Evolutionary conservation across 495 filamentous ascomycete genomes (phyloP).

Genomic region (Penicillium paxilli): DNA sequence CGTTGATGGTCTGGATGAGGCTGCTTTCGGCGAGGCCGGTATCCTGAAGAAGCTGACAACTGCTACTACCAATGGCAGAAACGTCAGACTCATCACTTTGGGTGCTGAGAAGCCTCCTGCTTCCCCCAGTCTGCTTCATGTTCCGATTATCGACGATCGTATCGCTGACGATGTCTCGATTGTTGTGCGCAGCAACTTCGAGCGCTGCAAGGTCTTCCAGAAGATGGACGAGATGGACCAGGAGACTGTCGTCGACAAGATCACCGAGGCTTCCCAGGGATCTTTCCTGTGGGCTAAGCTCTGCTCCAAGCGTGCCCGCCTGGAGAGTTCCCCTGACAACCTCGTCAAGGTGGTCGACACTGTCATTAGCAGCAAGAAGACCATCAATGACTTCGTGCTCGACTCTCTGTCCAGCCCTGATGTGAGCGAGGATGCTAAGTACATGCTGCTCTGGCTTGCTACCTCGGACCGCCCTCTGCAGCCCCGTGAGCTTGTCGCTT

Average conservation of each 20-base stretch:
- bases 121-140: conserved; percentile 10
- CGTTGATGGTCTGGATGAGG: conserved; percentile 38
- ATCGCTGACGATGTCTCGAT: conserved; percentile 26
- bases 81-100: conserved; percentile 33
- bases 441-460: conserved; percentile 33
- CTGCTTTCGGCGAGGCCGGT: conserved; percentile 26
- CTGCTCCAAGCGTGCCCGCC: conserved; percentile 26
- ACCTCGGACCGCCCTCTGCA: conserved; percentile 33
- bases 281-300: conserved; percentile 44
- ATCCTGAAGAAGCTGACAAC: conserved; percentile 25
- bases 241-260: conserved; percentile 34
- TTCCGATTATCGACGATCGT: conserved; percentile 21
- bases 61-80: conserved; percentile 22
- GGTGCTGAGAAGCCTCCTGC: conserved; percentile 26
- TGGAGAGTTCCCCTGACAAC: conserved; percentile 22
- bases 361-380: conserved; percentile 22
- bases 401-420: conserved; percentile 19
- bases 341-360: conserved; percentile 24
- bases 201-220: conserved; percentile 15
- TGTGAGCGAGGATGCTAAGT: conserved; percentile 26
- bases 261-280: conserved; percentile 33
- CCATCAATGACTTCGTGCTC: conserved; percentile 32
- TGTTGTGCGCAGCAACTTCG: conserved; percentile 23
- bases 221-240: conserved; percentile 23
- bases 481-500: conserved; percentile 23